Percentiles rank a stretch among this genome's conserved stretches.
phyloP scores from a whole-genome alignment of 2,329 filamentous ascomycete species.

The Helicocarpus griseus region DNA sequence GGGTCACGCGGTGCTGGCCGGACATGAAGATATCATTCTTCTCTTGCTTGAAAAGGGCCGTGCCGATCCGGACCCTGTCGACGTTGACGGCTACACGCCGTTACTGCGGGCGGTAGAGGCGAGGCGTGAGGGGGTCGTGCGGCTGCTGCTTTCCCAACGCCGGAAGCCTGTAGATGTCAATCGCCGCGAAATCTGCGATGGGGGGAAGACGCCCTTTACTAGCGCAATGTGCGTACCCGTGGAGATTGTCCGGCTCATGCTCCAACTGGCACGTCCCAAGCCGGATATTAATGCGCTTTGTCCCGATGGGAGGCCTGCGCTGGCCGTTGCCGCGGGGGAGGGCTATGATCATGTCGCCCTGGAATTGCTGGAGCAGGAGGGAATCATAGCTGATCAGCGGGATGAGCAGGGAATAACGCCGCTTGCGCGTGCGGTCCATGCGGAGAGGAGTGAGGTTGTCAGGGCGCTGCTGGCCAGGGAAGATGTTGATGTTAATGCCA shows the following conservation, averaged over 20 bases:
- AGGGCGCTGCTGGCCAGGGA: background rate
- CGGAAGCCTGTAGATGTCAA: background rate
- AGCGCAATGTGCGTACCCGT: background rate
- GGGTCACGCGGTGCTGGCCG: conserved; percentile 2
- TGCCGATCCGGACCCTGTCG: background rate
- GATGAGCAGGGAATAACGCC: background rate
- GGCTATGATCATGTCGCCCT: background rate
- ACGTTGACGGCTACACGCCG: background rate
- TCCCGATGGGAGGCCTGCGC: background rate
- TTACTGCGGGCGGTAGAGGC: background rate
- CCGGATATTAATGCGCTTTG: background rate
- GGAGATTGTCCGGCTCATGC: background rate
- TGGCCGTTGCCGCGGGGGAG: background rate
- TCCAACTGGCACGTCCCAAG: background rate
- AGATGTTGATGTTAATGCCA: background rate
- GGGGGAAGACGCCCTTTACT: background rate
- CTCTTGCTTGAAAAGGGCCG: conserved; percentile 6
- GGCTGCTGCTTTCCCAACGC: background rate
- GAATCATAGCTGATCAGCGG: background rate
- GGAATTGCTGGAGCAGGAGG: background rate
- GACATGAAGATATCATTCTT: conserved; percentile 1
- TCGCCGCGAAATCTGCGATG: background rate
- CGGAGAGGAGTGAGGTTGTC: background rate
- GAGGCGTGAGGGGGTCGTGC: background rate
- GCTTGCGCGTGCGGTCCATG: background rate